Base-by-base conservation (phyloP, 2,329 filamentous ascomycete genomes). In the Epichloe festucae region DNA sequence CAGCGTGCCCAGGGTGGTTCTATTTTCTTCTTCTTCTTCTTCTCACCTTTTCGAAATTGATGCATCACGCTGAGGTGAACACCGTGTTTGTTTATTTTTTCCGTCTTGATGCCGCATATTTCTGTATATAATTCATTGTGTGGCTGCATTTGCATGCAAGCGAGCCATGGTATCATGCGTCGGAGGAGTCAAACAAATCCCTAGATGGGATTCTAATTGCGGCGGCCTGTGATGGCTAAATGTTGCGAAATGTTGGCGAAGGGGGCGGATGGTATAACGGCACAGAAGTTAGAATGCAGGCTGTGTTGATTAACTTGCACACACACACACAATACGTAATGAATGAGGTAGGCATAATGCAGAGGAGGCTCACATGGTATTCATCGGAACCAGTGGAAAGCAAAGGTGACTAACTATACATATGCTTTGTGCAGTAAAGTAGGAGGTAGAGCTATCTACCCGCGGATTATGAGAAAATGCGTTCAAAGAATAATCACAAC, bases 61-160 rank as follows among this genome's bases (percentile, higher is more conserved):
- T 17, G 34, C 45, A 48, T 51, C 14, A 23, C n/a, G 27, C 40
- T n/a, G 31, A 31, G 46, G 34, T 14, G 15, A 45, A 40, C 45
- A 51, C 19, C 11, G n/a, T 50, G 39, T 31, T 48, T 46, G 14
- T 41, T 11, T 36, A 19, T 31, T 46, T 38, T 43, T 27, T 43
- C 11, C 12, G 38, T 39, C 19, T 44, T 49, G 45, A 49, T 49
- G 27, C 49, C 52, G 46, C 44, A 31, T 42, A 38, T 50, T 50
- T 46, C 38, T 53, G 43, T 53, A 53, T 45, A 47, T 50, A 50
- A n/a, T 47, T 35, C 12, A 10, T 45, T 27, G 46, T 27, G 46
- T 44, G 31, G 35, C 52, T 44, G 48, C 47, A 46, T 53, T 31
- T 39, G 48, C 44, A 36, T 35, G 45, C 44, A 38, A 53, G 48